Evolutionary conservation across 176 grass and related monocot genomes (phyloP).

Genomic region (Tuctoria greenei): DNA sequence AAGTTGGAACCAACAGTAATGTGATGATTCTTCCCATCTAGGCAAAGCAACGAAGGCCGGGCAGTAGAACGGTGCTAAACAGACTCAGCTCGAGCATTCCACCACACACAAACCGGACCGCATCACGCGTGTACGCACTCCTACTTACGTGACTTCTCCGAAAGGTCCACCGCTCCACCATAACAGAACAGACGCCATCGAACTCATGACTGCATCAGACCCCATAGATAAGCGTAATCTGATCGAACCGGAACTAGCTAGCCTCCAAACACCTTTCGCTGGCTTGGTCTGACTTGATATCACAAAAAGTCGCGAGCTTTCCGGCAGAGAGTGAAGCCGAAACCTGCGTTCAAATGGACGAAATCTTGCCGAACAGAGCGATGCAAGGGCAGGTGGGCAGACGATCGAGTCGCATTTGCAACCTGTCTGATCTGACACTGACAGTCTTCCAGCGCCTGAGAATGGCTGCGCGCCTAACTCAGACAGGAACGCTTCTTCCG

Average conservation of each 20-base stretch:
- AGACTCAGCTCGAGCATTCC: not conserved
- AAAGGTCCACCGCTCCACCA: not conserved
- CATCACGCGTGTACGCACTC: not conserved
- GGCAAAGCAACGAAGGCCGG: not conserved
- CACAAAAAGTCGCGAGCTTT: not conserved
- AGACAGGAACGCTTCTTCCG: constrained; percentile 15
- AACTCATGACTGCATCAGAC: not conserved
- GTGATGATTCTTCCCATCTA: not conserved
- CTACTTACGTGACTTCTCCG: not conserved
- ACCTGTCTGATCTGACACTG: not conserved
- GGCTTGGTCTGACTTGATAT: not conserved
- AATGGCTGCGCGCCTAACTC: not conserved
- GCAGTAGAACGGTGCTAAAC: not conserved
- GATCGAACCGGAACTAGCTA: not conserved
- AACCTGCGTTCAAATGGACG: not conserved
- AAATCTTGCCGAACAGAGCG: not conserved
- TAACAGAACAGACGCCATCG: not conserved
- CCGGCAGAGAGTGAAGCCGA: not conserved
- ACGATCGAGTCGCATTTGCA: not conserved
- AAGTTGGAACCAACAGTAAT: not conserved
- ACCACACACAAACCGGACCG: not conserved
- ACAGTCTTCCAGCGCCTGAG: not conserved
- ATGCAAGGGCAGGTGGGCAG: not conserved
- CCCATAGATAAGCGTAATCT: not conserved
- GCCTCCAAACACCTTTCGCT: not conserved